Conservation (phyloP, 345 rosid species). For the Pistacia integerrima region DNA sequence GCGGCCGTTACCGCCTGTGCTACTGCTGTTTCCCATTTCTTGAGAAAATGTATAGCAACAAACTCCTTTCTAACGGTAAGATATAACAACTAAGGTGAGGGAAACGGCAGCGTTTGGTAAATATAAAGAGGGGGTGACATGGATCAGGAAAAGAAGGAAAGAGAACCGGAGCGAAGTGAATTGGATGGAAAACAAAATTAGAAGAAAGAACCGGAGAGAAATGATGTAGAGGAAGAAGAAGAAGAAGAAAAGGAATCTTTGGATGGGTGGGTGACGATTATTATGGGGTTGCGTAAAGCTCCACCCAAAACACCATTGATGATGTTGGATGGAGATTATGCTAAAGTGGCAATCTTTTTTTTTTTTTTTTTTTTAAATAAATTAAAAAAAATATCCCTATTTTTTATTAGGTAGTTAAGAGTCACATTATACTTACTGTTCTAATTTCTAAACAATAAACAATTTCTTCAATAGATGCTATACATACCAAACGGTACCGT, state of each 20-base stretch:
- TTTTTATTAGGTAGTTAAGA: no score
- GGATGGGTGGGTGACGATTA: constrained; percentile 17
- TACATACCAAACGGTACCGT: no score
- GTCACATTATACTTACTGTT: no score
- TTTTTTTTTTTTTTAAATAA: not conserved
- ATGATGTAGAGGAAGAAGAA: not conserved
- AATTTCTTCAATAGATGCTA: no score
- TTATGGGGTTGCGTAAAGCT: constrained; percentile 51
- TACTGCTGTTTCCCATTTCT: constrained; percentile 68
- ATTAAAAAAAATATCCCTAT: no score
- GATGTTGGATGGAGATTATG: constrained; percentile 6
- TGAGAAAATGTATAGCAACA: not conserved
- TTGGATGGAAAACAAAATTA: not conserved
- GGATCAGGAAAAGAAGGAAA: not conserved
- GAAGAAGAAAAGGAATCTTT: constrained; percentile 23
- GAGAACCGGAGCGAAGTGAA: constrained; percentile 1
- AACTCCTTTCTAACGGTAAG: not conserved
- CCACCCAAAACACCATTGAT: constrained; percentile 44
- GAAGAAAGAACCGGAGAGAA: not conserved
- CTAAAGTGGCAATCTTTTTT: constrained; percentile 19
- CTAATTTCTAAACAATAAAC: no score
- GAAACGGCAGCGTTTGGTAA: not conserved
- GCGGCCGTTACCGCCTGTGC: constrained; percentile 56
- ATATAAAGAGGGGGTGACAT: not conserved
- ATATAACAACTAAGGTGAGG: no score